Evolutionary conservation across 768 basidiomycete genomes (phyloP), one percentile per base, ranked within the genome.

Genomic region (Phaeotremella skinneri): DNA sequence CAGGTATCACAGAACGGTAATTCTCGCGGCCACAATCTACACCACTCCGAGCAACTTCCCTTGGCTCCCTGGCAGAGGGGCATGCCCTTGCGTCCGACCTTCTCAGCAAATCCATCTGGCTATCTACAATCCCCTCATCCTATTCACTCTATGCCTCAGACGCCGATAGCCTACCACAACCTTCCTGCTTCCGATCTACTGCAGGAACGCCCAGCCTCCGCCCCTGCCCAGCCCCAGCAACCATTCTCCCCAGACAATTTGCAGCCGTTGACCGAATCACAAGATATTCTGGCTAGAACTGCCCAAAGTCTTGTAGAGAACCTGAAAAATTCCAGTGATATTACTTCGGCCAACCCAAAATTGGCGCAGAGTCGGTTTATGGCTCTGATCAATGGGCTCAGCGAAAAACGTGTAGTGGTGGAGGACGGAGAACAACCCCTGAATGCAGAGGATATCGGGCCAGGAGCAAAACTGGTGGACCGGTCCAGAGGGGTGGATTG

Each of bases 351-450:
- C 4, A 67, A 72, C 32, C 68, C 68, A 6, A 72, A 72, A 55
- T 55, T 72, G 9, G 63, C 64, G 5, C 43, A 67, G 30, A 69
- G 67, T 48, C 49, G 61, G 29, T 72, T 72, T 54, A 58, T 68
- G 52, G 43, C 39, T 29, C 39, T 72, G 6, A 31, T 72, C 20
- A 42, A 57, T 27, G 62, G 50, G 3, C 43, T 72, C 2, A 63
- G 62, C 0, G 25, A 47, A 11, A 59, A 52, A 13, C 30, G 53
- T 20, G 58, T 69, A 21, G 60, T 69, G 25, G 56, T 69, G 2
- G 32, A 69, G 20, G 68, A 63, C 27, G 63, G 62, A 20, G 17
- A 53, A 42, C 55, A 20, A 27, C 29, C 32, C 26, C 23, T n/a
- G 6, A 45, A 5, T 6, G 53, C 34, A 3, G 67, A 68, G 11